phyloP scores from a whole-genome alignment of 805 yeast species.

The Wickerhamiella domercqiae region DNA sequence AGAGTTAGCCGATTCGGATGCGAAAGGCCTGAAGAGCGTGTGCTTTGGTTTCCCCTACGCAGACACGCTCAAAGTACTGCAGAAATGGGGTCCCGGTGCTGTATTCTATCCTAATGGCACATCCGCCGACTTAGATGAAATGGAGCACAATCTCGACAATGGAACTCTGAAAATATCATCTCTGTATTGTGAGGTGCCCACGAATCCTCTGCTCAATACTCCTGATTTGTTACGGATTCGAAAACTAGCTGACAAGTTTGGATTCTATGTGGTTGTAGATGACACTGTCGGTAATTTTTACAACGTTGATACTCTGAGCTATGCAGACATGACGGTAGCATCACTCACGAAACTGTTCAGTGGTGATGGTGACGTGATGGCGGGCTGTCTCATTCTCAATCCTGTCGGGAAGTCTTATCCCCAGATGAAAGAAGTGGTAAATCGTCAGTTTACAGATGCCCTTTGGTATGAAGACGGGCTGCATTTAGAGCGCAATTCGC shows the following conservation, averaged over 20 bases:
- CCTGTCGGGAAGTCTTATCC: slow-evolving; percentile 40
- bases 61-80: slow-evolving; percentile 72
- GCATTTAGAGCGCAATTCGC: slow-evolving; percentile 77
- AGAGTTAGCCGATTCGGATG: slow-evolving; percentile 14
- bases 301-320: slow-evolving; percentile 66
- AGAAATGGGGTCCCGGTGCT: slow-evolving; percentile 85
- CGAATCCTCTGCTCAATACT: slow-evolving; percentile 80
- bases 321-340: slow-evolving; percentile 73
- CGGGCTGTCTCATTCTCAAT: slow-evolving; percentile 73
- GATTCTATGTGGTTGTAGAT: slow-evolving; percentile 73
- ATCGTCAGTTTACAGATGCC: slow-evolving; percentile 51
- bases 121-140: slow-evolving; percentile 48
- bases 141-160: slow-evolving; percentile 44
- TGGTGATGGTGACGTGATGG: slow-evolving; percentile 93
- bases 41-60: slow-evolving; percentile 96
- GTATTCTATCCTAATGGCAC: slow-evolving; percentile 67
- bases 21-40: slow-evolving; percentile 40
- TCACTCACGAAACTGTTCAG: slow-evolving; percentile 85
- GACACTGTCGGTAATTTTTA: slow-evolving; percentile 89
- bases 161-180: slow-evolving; percentile 54
- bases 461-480: slow-evolving; percentile 94
- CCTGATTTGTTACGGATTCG: slow-evolving; percentile 59
- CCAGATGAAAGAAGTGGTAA: slow-evolving; percentile 33
- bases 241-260: slow-evolving; percentile 48
- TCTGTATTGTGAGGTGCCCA: slow-evolving; percentile 84